phyloP scores from a whole-genome alignment of 768 basidiomycete species.

The Phlebiopsis flavidoalba region DNA sequence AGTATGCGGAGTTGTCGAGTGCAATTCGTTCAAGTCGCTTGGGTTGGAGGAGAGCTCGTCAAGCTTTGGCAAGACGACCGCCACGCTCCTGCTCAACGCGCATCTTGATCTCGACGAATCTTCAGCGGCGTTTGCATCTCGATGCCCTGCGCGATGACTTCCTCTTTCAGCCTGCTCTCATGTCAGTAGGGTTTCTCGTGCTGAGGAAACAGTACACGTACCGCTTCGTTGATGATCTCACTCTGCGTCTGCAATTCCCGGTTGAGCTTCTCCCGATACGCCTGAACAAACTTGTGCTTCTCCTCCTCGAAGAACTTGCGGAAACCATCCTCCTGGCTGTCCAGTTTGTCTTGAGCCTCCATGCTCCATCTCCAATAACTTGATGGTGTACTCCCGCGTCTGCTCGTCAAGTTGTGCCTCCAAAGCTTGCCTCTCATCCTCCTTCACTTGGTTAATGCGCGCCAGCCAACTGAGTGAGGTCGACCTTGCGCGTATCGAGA shows the following conservation, averaged over 20 bases:
- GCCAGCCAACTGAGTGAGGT: conserved; percentile 74
- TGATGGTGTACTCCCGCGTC: conserved; percentile 74
- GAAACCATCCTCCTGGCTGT: conserved; percentile 82
- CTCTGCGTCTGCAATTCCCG: conserved; percentile 83
- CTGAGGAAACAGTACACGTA: conserved; percentile 29
- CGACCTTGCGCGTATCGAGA: conserved; percentile 71
- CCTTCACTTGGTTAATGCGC: conserved; percentile 73
- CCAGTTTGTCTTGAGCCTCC: conserved; percentile 80
- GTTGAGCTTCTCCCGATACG: conserved; percentile 84
- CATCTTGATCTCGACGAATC: conserved; percentile 94
- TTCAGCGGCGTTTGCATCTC: conserved; percentile 95
- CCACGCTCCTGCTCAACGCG: conserved; percentile 96
- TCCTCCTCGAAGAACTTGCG: conserved; percentile 78
- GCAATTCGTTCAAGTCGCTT: conserved; percentile 90
- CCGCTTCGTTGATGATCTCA: conserved; percentile 93
- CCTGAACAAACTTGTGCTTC: conserved; percentile 60
- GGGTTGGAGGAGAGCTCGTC: conserved; percentile 83
- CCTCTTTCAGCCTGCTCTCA: conserved; percentile 74
- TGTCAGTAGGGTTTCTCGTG: background rate
- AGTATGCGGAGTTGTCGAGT: conserved; percentile 85
- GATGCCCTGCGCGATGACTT: conserved; percentile 94
- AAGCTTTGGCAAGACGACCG: conserved; percentile 88
- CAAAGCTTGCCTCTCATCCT: conserved; percentile 69
- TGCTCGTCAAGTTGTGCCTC: conserved; percentile 73
- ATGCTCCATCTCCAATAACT: conserved; percentile 80